Evolutionary conservation across 2,329 filamentous ascomycete species (phyloP).

Genomic region (Phaeosphaeriaceae sp.): DNA sequence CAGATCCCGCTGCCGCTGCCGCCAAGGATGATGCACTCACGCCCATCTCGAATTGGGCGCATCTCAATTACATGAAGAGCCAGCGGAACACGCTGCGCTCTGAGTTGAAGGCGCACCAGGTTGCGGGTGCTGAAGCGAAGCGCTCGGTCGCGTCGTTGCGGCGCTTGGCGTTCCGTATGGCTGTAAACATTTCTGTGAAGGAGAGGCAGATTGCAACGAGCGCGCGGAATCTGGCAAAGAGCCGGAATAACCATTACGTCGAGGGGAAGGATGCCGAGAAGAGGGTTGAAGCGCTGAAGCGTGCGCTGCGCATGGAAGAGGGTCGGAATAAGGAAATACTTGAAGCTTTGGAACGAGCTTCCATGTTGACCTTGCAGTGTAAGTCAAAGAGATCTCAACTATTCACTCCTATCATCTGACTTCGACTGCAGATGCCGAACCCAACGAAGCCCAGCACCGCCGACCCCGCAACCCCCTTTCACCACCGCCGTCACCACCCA

Average conservation of each 20-base stretch:
- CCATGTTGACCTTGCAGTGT: constrained; percentile 48
- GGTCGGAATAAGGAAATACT: constrained; percentile 47
- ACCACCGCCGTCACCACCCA: constrained; percentile 44
- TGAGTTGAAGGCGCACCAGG: constrained; percentile 42
- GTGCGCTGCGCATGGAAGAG: constrained; percentile 42
- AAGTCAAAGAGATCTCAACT: constrained; percentile 15
- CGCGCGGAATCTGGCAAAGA: constrained; percentile 40
- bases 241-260: constrained; percentile 41
- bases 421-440: constrained; percentile 29
- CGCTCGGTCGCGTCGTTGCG: constrained; percentile 44
- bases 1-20: constrained; percentile 8
- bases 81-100: constrained; percentile 42
- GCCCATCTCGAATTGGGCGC: constrained; percentile 46
- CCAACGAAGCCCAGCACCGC: constrained; percentile 24
- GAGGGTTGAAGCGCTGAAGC: constrained; percentile 41
- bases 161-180: constrained; percentile 47
- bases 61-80: constrained; percentile 44
- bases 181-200: constrained; percentile 49
- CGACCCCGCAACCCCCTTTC: constrained; percentile 35
- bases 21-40: constrained; percentile 30
- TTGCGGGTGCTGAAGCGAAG: constrained; percentile 43
- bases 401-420: background rate
- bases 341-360: constrained; percentile 44
- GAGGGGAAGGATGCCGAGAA: constrained; percentile 41
- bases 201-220: constrained; percentile 46